phyloP scores from a whole-genome alignment of 1,284 basidiomycete species.

The Ceratobasidium sp. region DNA sequence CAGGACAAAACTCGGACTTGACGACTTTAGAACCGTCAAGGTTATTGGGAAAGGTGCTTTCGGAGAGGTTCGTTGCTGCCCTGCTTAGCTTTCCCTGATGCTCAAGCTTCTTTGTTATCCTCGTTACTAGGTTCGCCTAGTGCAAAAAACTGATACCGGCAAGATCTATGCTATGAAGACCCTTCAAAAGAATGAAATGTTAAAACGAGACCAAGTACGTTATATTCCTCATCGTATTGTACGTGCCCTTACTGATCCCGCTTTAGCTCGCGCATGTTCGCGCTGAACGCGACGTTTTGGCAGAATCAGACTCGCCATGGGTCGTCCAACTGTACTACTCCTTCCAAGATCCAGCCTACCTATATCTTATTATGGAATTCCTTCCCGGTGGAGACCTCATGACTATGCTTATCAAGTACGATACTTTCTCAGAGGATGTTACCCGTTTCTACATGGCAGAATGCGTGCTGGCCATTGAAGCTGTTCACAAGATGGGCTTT shows the following conservation, averaged over 20 bases:
- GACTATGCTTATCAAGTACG: slow-evolving; percentile 99
- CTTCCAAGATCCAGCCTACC: slow-evolving; percentile 96
- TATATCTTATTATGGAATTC: slow-evolving; percentile 99
- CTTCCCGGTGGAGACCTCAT: slow-evolving; percentile 97
- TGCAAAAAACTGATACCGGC: slow-evolving; percentile 97
- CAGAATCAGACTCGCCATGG: slow-evolving; percentile 98
- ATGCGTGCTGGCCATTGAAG: slow-evolving; percentile 97
- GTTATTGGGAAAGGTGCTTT: slow-evolving; percentile 99
- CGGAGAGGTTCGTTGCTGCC: slow-evolving; percentile 78
- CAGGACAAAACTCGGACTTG: slow-evolving; percentile 91
- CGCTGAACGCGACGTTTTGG: slow-evolving; percentile 97
- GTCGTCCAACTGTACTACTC: slow-evolving; percentile 99
- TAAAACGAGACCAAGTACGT: slow-evolving; percentile 96
- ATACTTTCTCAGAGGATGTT: slow-evolving; percentile 98
- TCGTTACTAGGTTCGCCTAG: slow-evolving; percentile 81
- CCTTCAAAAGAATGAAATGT: slow-evolving; percentile 97
- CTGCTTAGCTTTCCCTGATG: slow-evolving; percentile 14
- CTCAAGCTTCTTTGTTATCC: slow-evolving; percentile 22
- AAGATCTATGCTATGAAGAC: slow-evolving; percentile 99
- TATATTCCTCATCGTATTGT: background rate
- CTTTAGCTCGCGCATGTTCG: slow-evolving; percentile 94
- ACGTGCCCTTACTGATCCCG: background rate
- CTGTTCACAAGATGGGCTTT: slow-evolving; percentile 98
- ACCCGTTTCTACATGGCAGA: slow-evolving; percentile 99
- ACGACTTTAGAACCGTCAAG: slow-evolving; percentile 97